A percentile compares a stretch with the other conserved stretches of the same genome.
Conservation (phyloP, 2,329 filamentous ascomycete species). For the Trichoderma koningii region DNA sequence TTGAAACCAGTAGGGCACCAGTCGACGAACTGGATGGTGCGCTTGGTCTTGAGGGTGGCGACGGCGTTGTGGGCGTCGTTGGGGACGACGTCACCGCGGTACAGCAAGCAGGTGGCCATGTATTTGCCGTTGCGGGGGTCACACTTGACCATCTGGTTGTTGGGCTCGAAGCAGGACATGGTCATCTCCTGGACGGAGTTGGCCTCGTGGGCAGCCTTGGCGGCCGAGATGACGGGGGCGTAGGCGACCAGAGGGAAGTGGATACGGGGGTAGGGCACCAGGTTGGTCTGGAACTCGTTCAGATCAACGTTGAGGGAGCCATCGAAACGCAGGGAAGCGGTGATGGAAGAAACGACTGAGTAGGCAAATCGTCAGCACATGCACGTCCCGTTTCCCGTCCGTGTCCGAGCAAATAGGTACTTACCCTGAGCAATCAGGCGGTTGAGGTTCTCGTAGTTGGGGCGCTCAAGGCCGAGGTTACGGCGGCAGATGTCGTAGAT, state of each 20-base stretch:
- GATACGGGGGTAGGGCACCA: slow-evolving; percentile 98
- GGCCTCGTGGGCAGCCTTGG: slow-evolving; percentile 95
- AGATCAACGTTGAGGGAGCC: slow-evolving; percentile 98
- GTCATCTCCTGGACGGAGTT: slow-evolving; percentile 98
- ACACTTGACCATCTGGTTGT: slow-evolving; percentile 99
- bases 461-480: slow-evolving; percentile 95
- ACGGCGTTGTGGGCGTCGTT: slow-evolving; percentile 93
- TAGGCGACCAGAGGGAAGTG: slow-evolving; percentile 99
- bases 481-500: slow-evolving; percentile 99
- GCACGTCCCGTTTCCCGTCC: background rate
- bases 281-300: slow-evolving; percentile 99
- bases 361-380: background rate
- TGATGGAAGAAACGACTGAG: slow-evolving; percentile 94
- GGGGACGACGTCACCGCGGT: slow-evolving; percentile 97
- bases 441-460: slow-evolving; percentile 99
- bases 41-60: slow-evolving; percentile 97
- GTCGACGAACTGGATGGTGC: slow-evolving; percentile 98
- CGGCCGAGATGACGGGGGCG: slow-evolving; percentile 87
- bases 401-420: slow-evolving; percentile 4
- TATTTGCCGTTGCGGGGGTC: slow-evolving; percentile 99
- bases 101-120: slow-evolving; percentile 98
- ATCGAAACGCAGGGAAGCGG: slow-evolving; percentile 96
- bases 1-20: slow-evolving; percentile 99
- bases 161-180: slow-evolving; percentile 98
- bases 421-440: slow-evolving; percentile 94